Evolutionary conservation across 2,329 filamentous ascomycete genomes (phyloP), one percentile per base, ranked within the genome.

Genomic region (Trichophyton rubrum): DNA sequence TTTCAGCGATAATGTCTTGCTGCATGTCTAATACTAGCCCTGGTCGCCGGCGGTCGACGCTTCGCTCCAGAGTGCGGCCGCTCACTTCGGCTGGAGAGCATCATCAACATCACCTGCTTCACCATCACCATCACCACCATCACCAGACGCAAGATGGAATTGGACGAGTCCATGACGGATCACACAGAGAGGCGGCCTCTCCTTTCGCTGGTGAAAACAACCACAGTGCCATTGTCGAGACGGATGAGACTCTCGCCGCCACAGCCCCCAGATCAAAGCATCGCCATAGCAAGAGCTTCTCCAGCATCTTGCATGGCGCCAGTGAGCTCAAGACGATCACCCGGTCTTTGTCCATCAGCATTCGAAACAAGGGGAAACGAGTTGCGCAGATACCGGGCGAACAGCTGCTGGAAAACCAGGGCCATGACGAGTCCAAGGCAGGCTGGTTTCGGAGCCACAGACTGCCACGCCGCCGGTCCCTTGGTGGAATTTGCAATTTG

Each of bases 291-390:
- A 76, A 73, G 66, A 76, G 73, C 62, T 75, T 77, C 64, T 76
- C 74, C 41, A 73, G 66, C 27, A 64, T 77, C 59, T 71, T 73
- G 55, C 73, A 76, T 62, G 71, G 73, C 2, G 72, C 76, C 62
- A 70, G 73, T 60, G 74, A 74, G 3, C 62, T 77, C 59, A 71
- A 73, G 38, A 73, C 74, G 7, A 67, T 75, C 24, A 72, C 72
- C 13, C 74, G 74, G 62, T 71, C 74, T 8, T 63, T 75, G 55
- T 77, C 74, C 3, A 69, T 76, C 24, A 73, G 69, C 13, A 64
- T 76, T 58, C 73, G 74, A 51, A 67, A 67, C 60, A 75, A 74
- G 24, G 59, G 59, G 20, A 62, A 58, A 30, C 56, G 59, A n/a
- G 49, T 35, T 7, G 41, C 59, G 27, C 38, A 59, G 13, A 51